Evolutionary conservation across 1,284 basidiomycete genomes (phyloP), one percentile per base, ranked within the genome.

Genomic region (Tilletiaria anomala): DNA sequence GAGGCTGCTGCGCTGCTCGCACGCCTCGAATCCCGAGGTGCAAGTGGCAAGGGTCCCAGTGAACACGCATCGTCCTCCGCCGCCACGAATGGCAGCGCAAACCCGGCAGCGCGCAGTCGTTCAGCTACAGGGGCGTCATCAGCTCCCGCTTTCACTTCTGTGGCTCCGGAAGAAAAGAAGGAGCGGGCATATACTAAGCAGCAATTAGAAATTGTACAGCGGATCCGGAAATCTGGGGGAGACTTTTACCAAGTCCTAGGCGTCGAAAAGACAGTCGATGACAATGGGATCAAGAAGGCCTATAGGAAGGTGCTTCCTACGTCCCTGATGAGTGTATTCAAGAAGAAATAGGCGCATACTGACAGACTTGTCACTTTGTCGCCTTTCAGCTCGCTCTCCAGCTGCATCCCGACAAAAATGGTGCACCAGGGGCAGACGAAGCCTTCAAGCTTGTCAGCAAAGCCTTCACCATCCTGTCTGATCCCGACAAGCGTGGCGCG

Each of bases 391-490:
- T 96, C 43, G 91, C 91, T 29, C 72, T 97, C 45, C 82, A 83
- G 37, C 69, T 96, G 50, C 91, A 96, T 72, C 91, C 91, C 0
- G 91, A 97, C 69, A 96, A 96, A 73, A 94, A 94, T 62, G 83
- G 85, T 14, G 93, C 93, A 15, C 91, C 93, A 11, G 87, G 89
- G 15, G 91, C 93, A 12, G 93, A 97, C 53, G 93, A 99, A 68
- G 93, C 93, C 2, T 99, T 99, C 73, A 99, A 99, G 73, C 75
- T 91, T 78, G 89, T 99, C 11, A 94, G 88, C 1, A 97, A 96
- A 70, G 89, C 89, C 5, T 96, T 94, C 69, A 87, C 89, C 65
- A 80, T 94, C 5, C 53, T 66, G 16, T 48, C 49, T 6, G 61
- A 66, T 43, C 51, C 54, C 1, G 53, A 58, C 35, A 43, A 47